Evolutionary conservation across 2,329 filamentous ascomycete genomes (phyloP), one percentile per base, ranked within the genome.

Genomic region (Biscogniauxia sp.): DNA sequence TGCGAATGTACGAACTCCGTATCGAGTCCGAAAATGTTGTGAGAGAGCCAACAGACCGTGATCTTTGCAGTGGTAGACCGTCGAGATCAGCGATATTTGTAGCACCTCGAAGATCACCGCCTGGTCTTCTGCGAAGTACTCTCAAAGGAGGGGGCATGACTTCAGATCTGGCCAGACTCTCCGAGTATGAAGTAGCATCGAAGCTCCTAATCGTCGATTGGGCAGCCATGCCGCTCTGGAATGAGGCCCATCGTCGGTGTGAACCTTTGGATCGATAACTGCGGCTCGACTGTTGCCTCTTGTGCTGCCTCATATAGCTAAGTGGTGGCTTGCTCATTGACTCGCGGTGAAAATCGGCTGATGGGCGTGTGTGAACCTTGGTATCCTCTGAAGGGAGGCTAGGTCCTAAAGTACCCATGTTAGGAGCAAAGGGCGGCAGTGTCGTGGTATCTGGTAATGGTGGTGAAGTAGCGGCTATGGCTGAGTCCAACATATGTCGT

Each of bases 41-140:
- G 51, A 88, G 68, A 0, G 86, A 88, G 1, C 82, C 85, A 2
- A 83, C 81, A 13, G 86, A 88, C 49, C 78, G 81, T 17, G 85
- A 84, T 69, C 80, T 80, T 57, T 81, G 79, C 50, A 86, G 68
- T 1, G 77, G 75, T 15, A 76, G 69, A 8, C 75, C 70, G 53
- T 88, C 84, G 3, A 88, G 73, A 32, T 91, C 88, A 50, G 84
- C 83, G 28, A 88, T 84, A 61, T 88, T 88, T 19, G 82, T 83
- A 45, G 85, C 88, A 17, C 87, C 88, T 63, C 88, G 84, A 54
- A 95, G 76, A 72, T 94, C 87, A 37, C 91, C 90, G 54, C 91
- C 91, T 6, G 90, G 91, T 15, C 88, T 83, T 70, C 91, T 81
- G 62, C 91, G 83, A 63, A 95, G 80, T 51, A 88, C 80, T 52